Base-by-base conservation (phyloP, 2,329 filamentous ascomycete species). In the Aspergillus sclerotialis region DNA sequence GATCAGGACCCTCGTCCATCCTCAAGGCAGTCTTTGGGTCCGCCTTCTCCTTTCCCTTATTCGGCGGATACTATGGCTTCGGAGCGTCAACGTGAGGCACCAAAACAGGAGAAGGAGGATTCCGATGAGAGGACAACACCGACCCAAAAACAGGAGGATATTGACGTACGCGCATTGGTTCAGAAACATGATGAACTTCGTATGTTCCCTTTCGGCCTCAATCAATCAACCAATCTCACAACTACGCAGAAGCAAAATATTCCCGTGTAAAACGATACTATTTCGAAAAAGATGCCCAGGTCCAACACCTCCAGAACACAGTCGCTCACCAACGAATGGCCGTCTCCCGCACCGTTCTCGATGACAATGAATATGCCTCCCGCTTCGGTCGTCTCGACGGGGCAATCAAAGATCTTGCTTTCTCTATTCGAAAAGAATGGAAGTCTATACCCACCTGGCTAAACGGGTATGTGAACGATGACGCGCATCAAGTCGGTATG, bases 251-350 rank as follows among this genome's bases (percentile, higher is more conserved):
- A 54, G 79, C 78, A 47, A 98, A 98, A 67, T 98, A 98, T 60
- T 93, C 93, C 60, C 94, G 95, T 57, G 90, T 98, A 38, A 98
- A 98, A 69, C 81, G 88, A 36, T 84, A 95, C 51, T 98, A 95
- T 59, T 96, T 96, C 60, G 92, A 96, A 45, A 82, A 94, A 50
- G 84, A 82, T 46, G 74, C 80, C 12, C 89, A 95, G 61, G 84
- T 96, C 15, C 90, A 95, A 60, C 84, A 92, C 51, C 73, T 98
- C 12, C 92, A 98, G 60, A 96, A 98, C 60, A 92, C 88, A n/a
- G 77, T 98, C 34, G 92, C 92, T 38, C 92, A 94, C 61, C 92
- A 96, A 63, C 82, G 90, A 38, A 81, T 98, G 60, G 92, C 92
- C 3, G 84, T 93, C 56, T 96, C 90, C 14, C 84, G 89, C 40